Conservation (phyloP, 352 stramenopile species). For the Phytopythium montanum region DNA sequence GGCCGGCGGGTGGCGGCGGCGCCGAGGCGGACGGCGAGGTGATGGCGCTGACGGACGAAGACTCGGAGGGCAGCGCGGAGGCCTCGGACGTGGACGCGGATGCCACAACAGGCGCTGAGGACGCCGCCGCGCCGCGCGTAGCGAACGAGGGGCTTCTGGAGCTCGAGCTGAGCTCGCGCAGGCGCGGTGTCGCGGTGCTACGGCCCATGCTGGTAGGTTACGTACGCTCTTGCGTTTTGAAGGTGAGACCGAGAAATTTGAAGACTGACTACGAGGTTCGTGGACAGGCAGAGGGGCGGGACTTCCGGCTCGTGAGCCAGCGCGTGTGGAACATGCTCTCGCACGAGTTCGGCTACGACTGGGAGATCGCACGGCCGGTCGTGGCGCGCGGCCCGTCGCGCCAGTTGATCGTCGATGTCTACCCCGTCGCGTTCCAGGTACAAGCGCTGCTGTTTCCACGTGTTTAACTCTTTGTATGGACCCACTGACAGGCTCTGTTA, state of each 20-base stretch:
- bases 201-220: constrained; percentile 44
- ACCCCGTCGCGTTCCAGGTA: constrained; percentile 73
- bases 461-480: background rate
- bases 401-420: constrained; percentile 60
- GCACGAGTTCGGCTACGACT: constrained; percentile 63
- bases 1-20: background rate
- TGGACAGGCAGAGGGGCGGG: constrained; percentile 44
- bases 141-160: constrained; percentile 55
- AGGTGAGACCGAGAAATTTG: too few relatives aligned
- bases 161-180: constrained; percentile 29
- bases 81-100: constrained; percentile 8
- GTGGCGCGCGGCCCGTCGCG: constrained; percentile 32
- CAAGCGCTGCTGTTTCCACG: background rate
- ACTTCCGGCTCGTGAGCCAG: constrained; percentile 70
- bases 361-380: constrained; percentile 63
- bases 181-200: constrained; percentile 47
- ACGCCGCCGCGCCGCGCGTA: constrained; percentile 15
- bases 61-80: constrained; percentile 24
- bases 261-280: background rate
- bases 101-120: constrained; percentile 7
- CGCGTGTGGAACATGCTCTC: constrained; percentile 65
- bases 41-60: constrained; percentile 26
- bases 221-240: too few relatives aligned
- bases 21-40: constrained; percentile 16
- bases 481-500: constrained; percentile 3